Percentiles rank a stretch among this genome's conserved stretches.
phyloP scores from a whole-genome alignment of 2,329 filamentous ascomycete genomes.

The Pseudonectria buxi region DNA sequence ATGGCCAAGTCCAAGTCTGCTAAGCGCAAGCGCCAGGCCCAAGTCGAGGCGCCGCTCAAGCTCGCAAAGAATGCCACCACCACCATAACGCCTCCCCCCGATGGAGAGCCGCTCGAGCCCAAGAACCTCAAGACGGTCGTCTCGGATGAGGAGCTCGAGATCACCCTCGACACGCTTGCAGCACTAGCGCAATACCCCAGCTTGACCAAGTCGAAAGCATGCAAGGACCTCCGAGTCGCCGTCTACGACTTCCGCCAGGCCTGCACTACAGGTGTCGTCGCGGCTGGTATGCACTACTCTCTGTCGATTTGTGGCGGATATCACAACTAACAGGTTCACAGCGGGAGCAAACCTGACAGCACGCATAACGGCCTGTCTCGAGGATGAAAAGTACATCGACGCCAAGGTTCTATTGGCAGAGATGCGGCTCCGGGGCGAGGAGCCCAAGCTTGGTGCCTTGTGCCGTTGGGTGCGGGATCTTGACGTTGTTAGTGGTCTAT shows the following conservation, averaged over 20 bases:
- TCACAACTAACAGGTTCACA: conserved; percentile 12
- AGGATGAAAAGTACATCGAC: conserved; percentile 60
- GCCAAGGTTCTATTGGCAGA: conserved; percentile 59
- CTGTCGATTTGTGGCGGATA: neutral
- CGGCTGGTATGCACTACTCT: conserved; percentile 32
- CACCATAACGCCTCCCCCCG: conserved; percentile 30
- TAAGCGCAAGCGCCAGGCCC: conserved; percentile 38
- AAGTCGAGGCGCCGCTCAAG: conserved; percentile 31
- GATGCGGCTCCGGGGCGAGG: conserved; percentile 60
- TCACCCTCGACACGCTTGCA: conserved; percentile 57
- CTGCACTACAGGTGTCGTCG: conserved; percentile 59
- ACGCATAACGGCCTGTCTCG: conserved; percentile 57
- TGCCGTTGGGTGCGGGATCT: conserved; percentile 68
- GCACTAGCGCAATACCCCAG: conserved; percentile 51
- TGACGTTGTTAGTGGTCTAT: conserved; percentile 60
- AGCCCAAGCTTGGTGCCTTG: conserved; percentile 60
- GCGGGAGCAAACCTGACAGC: conserved; percentile 58
- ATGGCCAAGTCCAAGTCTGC: conserved; percentile 41
- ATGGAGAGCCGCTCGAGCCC: conserved; percentile 33
- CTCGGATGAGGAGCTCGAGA: conserved; percentile 60
- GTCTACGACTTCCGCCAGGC: conserved; percentile 64
- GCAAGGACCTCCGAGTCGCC: conserved; percentile 58
- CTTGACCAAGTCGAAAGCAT: conserved; percentile 61
- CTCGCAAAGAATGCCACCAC: conserved; percentile 26
- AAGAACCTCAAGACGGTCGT: conserved; percentile 47